These are phyloP conservation scores for Articulospora tetracladia DNA, from an alignment of 495 filamentous ascomycete species.

Conservation along the genomic window DNA sequence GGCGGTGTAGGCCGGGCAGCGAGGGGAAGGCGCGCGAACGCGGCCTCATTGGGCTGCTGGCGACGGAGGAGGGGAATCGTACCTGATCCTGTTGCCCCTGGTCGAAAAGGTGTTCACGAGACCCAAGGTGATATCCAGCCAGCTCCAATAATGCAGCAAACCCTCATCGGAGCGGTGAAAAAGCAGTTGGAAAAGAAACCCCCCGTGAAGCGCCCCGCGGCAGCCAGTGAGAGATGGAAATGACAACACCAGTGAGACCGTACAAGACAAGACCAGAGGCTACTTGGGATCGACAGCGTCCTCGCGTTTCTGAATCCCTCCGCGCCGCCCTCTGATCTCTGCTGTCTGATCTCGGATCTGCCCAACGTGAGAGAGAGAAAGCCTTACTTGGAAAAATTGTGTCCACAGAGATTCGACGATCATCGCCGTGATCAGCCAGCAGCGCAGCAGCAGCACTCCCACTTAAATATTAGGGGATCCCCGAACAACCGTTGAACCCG, in stretches of 20 bases:
- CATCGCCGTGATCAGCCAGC: background rate
- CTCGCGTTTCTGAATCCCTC: background rate
- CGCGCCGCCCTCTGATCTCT: background rate
- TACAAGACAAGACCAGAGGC: background rate
- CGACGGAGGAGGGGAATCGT: background rate
- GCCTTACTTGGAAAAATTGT: background rate
- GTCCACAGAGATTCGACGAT: background rate
- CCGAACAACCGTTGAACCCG: too few relatives aligned
- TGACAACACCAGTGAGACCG: background rate
- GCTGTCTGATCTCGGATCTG: background rate
- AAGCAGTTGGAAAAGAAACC: background rate
- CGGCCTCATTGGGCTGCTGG: background rate
- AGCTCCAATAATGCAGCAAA: background rate
- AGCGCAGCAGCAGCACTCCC: background rate
- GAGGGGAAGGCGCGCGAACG: background rate
- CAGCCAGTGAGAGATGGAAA: background rate
- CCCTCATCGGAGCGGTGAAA: background rate
- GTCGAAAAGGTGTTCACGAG: slow-evolving; percentile 4
- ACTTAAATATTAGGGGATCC: too few relatives aligned
- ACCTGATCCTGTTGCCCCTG: slow-evolving; percentile 5
- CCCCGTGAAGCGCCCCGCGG: background rate
- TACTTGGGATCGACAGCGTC: background rate
- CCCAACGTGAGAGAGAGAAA: background rate
- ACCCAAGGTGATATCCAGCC: background rate
- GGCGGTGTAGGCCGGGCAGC: background rate